These are phyloP conservation scores for Aspergillus luchuensis DNA, from an alignment of 2,329 filamentous ascomycete genomes.

Conservation along the genomic window DNA sequence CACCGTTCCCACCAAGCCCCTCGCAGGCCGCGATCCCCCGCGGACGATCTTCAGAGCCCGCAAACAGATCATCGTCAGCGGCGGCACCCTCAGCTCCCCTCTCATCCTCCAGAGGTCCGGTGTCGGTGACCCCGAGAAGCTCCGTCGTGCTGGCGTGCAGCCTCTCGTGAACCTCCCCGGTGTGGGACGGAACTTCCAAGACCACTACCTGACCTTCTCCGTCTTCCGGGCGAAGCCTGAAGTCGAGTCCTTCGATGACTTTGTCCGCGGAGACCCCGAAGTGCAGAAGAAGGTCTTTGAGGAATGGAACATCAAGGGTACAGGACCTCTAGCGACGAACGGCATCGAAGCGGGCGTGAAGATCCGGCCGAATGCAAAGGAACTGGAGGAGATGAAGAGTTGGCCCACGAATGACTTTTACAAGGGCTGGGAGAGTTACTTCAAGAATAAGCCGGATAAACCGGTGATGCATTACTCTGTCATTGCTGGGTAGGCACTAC, in stretches of 20 bases:
- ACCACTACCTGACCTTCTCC: constrained; percentile 73
- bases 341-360: constrained; percentile 81
- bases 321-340: constrained; percentile 74
- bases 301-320: constrained; percentile 78
- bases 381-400: constrained; percentile 67
- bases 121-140: constrained; percentile 72
- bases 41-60: constrained; percentile 65
- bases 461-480: constrained; percentile 84
- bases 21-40: constrained; percentile 56
- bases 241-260: constrained; percentile 78
- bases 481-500: constrained; percentile 58
- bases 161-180: constrained; percentile 71
- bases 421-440: constrained; percentile 76
- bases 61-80: constrained; percentile 73
- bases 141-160: constrained; percentile 67
- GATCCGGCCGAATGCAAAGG: constrained; percentile 68
- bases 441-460: constrained; percentile 82
- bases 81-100: constrained; percentile 72
- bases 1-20: constrained; percentile 70
- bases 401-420: constrained; percentile 74
- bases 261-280: constrained; percentile 71
- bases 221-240: constrained; percentile 72
- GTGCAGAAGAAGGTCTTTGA: constrained; percentile 73
- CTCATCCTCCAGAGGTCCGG: constrained; percentile 75
- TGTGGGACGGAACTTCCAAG: constrained; percentile 75